Conservation (phyloP, 805 yeast genomes). For the Sugiyamaella qingdaonensis region DNA sequence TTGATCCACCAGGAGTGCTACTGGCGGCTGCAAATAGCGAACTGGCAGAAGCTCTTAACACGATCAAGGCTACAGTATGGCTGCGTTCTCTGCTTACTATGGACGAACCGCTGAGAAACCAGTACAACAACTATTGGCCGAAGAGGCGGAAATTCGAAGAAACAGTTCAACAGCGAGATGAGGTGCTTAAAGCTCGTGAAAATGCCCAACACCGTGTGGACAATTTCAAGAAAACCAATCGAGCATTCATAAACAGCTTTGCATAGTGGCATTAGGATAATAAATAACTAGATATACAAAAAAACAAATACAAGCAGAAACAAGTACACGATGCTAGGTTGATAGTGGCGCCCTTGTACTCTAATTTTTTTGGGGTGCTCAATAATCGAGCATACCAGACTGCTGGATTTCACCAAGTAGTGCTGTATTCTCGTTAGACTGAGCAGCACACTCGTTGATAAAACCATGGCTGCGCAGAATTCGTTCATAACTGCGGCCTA, state of each 20-base stretch:
- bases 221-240: not conserved
- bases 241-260: not conserved
- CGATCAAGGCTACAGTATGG: slow-evolving; percentile 7
- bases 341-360: no score
- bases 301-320: no score
- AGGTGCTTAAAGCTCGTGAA: not conserved
- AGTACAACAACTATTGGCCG: slow-evolving; percentile 7
- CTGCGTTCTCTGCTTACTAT: slow-evolving; percentile 13
- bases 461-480: not conserved
- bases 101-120: slow-evolving; percentile 11
- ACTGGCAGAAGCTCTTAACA: slow-evolving; percentile 8
- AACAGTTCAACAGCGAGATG: not conserved
- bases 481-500: not conserved
- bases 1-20: slow-evolving; percentile 12
- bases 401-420: not conserved
- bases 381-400: not conserved
- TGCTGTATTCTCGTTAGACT: not conserved
- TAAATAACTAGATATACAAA: no score
- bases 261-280: not conserved
- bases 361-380: no score
- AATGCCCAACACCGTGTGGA: slow-evolving; percentile 1
- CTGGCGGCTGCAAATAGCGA: slow-evolving; percentile 6
- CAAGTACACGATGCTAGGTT: no score
- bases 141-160: not conserved
- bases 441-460: not conserved